Percentiles rank a stretch among this genome's conserved stretches.
Evolutionary conservation across 768 basidiomycete species (phyloP).

Genomic region (Rhodotorula diobovata): DNA sequence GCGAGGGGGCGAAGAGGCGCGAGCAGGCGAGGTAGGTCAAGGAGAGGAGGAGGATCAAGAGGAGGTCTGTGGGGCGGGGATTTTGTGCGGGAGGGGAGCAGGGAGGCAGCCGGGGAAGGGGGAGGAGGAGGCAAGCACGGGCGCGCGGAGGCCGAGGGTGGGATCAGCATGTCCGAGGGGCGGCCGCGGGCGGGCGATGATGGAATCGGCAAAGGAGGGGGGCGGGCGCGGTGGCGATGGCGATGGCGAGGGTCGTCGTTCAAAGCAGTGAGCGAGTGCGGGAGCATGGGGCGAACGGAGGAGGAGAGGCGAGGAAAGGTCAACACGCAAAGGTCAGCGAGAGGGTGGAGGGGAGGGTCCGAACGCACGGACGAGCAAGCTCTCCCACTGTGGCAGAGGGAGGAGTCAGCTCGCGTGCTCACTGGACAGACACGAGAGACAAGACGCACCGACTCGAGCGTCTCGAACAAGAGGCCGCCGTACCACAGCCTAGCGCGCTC

Average conservation of each 20-base stretch:
- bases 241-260: too few relatives aligned
- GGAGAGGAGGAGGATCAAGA: neutral
- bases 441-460: neutral
- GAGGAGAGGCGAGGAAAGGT: neutral
- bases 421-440: neutral
- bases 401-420: neutral
- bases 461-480: neutral
- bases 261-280: too few relatives aligned
- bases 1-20: slow-evolving; percentile 2
- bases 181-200: too few relatives aligned
- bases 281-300: too few relatives aligned
- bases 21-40: slow-evolving; percentile 4
- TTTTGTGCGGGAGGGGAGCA: too few relatives aligned
- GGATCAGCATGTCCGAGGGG: too few relatives aligned
- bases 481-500: neutral
- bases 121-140: too few relatives aligned
- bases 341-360: neutral
- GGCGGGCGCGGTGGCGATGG: too few relatives aligned
- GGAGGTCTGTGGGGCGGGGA: neutral
- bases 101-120: too few relatives aligned
- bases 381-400: slow-evolving; percentile 6
- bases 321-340: neutral
- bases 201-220: too few relatives aligned
- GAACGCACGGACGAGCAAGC: neutral
- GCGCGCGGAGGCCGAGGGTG: too few relatives aligned